These are phyloP conservation scores for Onygenales sp. DNA, from an alignment of 2,329 filamentous ascomycete genomes.

Conservation along the genomic window DNA sequence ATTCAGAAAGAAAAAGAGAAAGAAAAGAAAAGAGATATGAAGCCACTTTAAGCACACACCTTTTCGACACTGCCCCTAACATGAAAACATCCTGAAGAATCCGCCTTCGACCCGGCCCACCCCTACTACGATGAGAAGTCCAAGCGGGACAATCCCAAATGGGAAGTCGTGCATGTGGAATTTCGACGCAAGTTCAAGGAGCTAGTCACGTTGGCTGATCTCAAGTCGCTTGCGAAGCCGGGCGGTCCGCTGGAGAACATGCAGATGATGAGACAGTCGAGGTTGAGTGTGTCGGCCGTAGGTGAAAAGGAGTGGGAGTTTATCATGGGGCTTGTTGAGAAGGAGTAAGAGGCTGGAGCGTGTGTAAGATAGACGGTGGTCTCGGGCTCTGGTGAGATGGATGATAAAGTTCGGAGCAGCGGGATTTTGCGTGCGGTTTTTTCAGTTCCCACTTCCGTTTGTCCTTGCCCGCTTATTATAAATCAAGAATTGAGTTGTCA, in stretches of 20 bases:
- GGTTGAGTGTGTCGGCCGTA: constrained; percentile 63
- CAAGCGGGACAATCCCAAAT: constrained; percentile 59
- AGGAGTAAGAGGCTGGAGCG: constrained; percentile 14
- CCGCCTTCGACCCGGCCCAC: constrained; percentile 59
- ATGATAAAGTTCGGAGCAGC: no score
- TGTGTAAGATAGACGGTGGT: no score
- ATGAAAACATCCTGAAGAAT: constrained; percentile 36
- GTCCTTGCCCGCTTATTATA: no score
- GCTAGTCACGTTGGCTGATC: constrained; percentile 59
- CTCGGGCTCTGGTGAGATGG: no score
- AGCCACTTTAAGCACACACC: constrained; percentile 14
- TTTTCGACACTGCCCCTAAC: neutral
- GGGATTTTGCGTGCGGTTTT: no score
- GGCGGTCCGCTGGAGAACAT: constrained; percentile 57
- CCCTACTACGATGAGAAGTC: constrained; percentile 81
- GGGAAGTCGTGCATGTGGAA: constrained; percentile 82
- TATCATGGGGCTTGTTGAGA: constrained; percentile 34
- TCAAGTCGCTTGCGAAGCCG: constrained; percentile 54
- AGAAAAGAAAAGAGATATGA: constrained; percentile 5
- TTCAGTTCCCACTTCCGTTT: no score
- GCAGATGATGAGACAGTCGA: constrained; percentile 73
- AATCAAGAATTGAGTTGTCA: no score
- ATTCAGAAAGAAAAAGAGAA: constrained; percentile 13
- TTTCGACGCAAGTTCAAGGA: constrained; percentile 74
- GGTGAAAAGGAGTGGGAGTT: constrained; percentile 38